These are phyloP conservation scores for Phytophthora sojae DNA, from an alignment of 352 stramenopile genomes.

Conservation along the genomic window DNA sequence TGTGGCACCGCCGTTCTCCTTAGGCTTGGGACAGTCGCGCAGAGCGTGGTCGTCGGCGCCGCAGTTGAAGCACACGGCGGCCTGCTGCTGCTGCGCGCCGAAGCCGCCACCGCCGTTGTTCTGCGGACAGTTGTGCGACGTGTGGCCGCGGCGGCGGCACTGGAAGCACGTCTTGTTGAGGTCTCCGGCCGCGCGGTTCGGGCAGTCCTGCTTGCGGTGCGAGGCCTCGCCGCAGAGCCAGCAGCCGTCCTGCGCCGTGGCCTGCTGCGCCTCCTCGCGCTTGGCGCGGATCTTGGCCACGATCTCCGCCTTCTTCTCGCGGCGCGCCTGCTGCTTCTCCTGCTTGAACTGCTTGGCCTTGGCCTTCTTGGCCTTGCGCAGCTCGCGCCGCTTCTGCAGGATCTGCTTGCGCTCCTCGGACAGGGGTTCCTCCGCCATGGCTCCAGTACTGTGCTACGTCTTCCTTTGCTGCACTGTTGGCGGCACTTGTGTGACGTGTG, in stretches of 20 bases:
- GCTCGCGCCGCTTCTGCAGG: conserved; percentile 65
- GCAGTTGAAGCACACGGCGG: conserved; percentile 89
- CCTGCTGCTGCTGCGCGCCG: conserved; percentile 34
- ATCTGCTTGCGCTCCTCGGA: conserved; percentile 48
- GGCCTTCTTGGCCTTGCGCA: conserved; percentile 84
- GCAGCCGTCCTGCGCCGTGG: conserved; percentile 50
- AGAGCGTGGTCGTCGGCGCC: conserved; percentile 74
- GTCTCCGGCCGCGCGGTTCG: conserved; percentile 69
- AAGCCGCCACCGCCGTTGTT: conserved; percentile 17
- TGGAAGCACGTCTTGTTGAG: conserved; percentile 87
- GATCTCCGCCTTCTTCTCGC: conserved; percentile 85
- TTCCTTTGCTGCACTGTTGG: too few relatives aligned
- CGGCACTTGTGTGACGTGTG: not conserved
- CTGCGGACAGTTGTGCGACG: conserved; percentile 82
- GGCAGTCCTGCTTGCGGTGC: conserved; percentile 85
- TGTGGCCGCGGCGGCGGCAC: conserved; percentile 83
- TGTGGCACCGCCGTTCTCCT: conserved; percentile 65
- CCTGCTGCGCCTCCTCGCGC: conserved; percentile 55
- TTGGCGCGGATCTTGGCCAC: conserved; percentile 81
- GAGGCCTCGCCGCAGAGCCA: conserved; percentile 77
- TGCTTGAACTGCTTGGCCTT: conserved; percentile 75
- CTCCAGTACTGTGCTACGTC: too few relatives aligned
- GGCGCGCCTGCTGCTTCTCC: conserved; percentile 65
- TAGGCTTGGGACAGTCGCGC: conserved; percentile 73
- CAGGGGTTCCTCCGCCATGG: conserved; percentile 7